Evolutionary conservation across 495 filamentous ascomycete genomes (phyloP), one percentile per base, ranked within the genome.

Genomic region (Tuber magnatum): DNA sequence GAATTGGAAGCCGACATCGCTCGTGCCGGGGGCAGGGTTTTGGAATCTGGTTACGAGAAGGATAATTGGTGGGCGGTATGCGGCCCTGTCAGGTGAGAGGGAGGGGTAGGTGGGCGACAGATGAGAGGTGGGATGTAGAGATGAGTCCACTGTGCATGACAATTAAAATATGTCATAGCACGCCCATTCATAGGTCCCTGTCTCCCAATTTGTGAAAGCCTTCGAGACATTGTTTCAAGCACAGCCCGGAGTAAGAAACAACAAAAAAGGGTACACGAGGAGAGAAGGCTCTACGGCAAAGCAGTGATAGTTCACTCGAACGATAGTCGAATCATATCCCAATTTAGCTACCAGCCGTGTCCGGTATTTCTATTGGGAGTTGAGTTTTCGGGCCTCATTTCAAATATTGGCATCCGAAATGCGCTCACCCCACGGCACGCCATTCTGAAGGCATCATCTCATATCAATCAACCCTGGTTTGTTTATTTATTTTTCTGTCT

Each of bases 31-130:
- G 95, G 95, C 46, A 83, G 82, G 70, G 89, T 97, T 28, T 76
- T 94, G 65, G 90, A 91, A 77, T 91, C 90, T 73, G 95, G 95
- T 41, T 99, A 97, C 85, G 95, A 99, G 82, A 95, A 90, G 84
- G 95, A 99, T 79, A 99, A 99, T 86, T 98, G 95, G 95, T 99
- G 95, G 94, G 93, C 88, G 46, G 90, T 93, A 70, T 81, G 80
- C 77, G 72, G 70, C n/a, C 80, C 69, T 40, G 68, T 69, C 48
- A 80, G 73, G 51, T 76, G 68, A 80, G 44, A 32, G 56, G 72
- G 77, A 70, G 44, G 71, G 71, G 68, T 18, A 65, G 48, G 69
- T 42, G 41, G 74, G 51, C 20, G 42, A 71, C 35, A 76, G 70
- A 32, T 75, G 70, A 76, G 56, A 42, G 69, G 76, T 61, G 51